A percentile compares a stretch with the other conserved stretches of the same genome.
Conservation (phyloP, 345 rosid species). For the Dipteronia dyeriana region DNA sequence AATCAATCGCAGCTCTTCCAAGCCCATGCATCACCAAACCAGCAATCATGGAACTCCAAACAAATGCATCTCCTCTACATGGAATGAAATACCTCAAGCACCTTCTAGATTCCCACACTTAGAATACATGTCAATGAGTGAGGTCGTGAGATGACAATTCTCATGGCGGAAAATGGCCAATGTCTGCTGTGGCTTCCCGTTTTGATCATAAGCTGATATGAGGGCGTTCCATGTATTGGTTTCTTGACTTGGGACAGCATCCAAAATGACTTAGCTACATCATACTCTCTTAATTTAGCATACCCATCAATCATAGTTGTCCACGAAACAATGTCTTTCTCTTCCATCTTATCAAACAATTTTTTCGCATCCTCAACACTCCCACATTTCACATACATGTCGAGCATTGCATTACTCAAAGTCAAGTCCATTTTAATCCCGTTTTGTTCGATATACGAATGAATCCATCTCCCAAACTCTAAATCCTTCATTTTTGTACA, state of each 20-base stretch:
- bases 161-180: constrained; percentile 54
- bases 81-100: constrained; percentile 54
- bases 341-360: too few species aligned
- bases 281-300: too few species aligned
- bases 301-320: too few species aligned
- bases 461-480: constrained; percentile 56
- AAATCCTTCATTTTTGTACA: constrained; percentile 56
- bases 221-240: constrained; percentile 69
- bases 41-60: constrained; percentile 78
- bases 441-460: constrained; percentile 47
- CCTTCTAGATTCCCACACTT: constrained; percentile 76
- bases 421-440: constrained; percentile 48
- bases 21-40: constrained; percentile 73
- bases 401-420: too few species aligned
- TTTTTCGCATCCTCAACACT: too few species aligned
- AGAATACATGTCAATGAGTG: constrained; percentile 80
- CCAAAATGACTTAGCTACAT: too few species aligned
- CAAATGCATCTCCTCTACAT: constrained; percentile 61
- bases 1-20: constrained; percentile 52
- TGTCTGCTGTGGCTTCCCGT: constrained; percentile 63
- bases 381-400: too few species aligned
- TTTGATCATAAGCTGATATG: constrained; percentile 69
- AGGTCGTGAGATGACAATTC: constrained; percentile 56
- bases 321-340: too few species aligned
- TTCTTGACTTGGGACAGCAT: constrained; percentile 53